A percentile compares a stretch with the other conserved stretches of the same genome.
phyloP scores from a whole-genome alignment of 2,329 filamentous ascomycete genomes.

The Penicillium janthinellum region DNA sequence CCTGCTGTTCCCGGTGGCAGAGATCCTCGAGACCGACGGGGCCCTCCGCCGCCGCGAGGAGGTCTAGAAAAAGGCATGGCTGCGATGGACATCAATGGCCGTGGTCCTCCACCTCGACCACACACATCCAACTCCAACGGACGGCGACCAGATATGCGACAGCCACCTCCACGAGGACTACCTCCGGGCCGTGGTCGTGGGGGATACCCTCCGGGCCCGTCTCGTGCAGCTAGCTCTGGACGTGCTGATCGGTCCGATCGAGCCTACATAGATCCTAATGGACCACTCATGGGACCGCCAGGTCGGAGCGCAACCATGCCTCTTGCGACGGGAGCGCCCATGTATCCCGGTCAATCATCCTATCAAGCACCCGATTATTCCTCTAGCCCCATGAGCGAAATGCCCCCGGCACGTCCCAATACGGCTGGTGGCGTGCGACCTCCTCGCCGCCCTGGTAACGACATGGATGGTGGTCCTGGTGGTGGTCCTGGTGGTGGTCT shows the following conservation, averaged over 20 bases:
- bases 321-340: constrained; percentile 21
- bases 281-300: constrained; percentile 32
- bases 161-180: constrained; percentile 29
- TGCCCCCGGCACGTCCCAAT: constrained; percentile 28
- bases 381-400: constrained; percentile 15
- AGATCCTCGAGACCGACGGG: constrained; percentile 36
- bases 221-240: constrained; percentile 31
- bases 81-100: constrained; percentile 41
- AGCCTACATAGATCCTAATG: constrained; percentile 31
- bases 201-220: constrained; percentile 26
- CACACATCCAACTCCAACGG: constrained; percentile 41
- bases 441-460: constrained; percentile 29
- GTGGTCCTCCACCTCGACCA: constrained; percentile 35
- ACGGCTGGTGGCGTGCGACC: constrained; percentile 30
- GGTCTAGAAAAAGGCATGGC: constrained; percentile 44
- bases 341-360: constrained; percentile 40
- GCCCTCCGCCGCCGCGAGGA: constrained; percentile 31
- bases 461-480: constrained; percentile 18
- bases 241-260: constrained; percentile 21
- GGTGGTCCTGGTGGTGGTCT: constrained; percentile 4
- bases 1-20: constrained; percentile 42
- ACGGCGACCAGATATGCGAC: constrained; percentile 34
- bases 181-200: constrained; percentile 27
- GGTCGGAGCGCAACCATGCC: constrained; percentile 45
- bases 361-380: constrained; percentile 36